These are phyloP conservation scores for Macroventuria anomochaeta DNA, from an alignment of 2,329 filamentous ascomycete genomes.

Conservation along the genomic window DNA sequence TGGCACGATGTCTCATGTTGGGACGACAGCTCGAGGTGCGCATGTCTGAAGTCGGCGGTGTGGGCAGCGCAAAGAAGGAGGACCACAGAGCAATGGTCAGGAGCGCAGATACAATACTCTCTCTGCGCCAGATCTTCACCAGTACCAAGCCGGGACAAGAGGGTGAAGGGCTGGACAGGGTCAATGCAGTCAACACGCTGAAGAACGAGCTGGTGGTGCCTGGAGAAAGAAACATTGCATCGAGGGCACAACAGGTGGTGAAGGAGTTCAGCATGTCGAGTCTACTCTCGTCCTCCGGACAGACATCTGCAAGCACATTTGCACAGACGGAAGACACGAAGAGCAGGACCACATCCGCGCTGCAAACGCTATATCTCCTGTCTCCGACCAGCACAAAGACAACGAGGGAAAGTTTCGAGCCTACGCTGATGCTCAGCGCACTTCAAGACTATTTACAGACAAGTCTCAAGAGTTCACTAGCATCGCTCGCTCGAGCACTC, in stretches of 20 bases:
- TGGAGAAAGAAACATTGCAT: conserved; percentile 74
- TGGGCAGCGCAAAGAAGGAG: conserved; percentile 62
- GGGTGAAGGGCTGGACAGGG: conserved; percentile 74
- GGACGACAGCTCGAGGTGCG: conserved; percentile 89
- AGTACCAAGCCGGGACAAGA: conserved; percentile 74
- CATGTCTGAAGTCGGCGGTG: conserved; percentile 70
- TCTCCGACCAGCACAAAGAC: conserved; percentile 68
- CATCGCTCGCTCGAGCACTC: conserved; percentile 75
- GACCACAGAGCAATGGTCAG: conserved; percentile 82
- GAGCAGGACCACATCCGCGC: conserved; percentile 73
- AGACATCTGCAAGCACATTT: conserved; percentile 56
- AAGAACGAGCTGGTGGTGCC: conserved; percentile 73
- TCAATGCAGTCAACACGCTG: conserved; percentile 75
- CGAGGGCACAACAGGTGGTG: conserved; percentile 77
- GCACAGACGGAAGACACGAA: conserved; percentile 75
- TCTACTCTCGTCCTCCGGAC: conserved; percentile 49
- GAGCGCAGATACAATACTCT: conserved; percentile 79
- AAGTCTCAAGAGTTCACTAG: conserved; percentile 77
- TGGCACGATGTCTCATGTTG: conserved; percentile 79
- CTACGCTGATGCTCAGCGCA: conserved; percentile 74
- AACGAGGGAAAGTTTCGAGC: conserved; percentile 61
- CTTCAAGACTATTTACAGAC: conserved; percentile 84
- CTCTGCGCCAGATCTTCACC: conserved; percentile 74
- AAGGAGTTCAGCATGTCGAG: conserved; percentile 81
- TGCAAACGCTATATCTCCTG: conserved; percentile 79